Base-by-base conservation (phyloP, 148 eudicot genomes). In the Rhododendron vialii region DNA sequence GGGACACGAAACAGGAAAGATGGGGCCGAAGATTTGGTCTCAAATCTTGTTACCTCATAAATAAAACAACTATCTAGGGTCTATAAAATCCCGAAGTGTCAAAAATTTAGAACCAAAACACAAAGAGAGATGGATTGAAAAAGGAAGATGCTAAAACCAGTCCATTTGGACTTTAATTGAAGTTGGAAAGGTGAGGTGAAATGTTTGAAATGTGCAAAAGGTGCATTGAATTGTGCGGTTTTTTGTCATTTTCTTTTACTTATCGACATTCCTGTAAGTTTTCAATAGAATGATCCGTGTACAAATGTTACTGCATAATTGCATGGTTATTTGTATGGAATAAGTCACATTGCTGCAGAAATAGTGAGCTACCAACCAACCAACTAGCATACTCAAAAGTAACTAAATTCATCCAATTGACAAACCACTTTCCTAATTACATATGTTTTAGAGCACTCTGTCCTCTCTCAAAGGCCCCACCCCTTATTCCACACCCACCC, bases 401-500 rank as follows among this genome's bases (percentile, higher is more conserved):
- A 59, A 59, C 65, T 20, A 5, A 48, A 84, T 8, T 51, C 65
- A 47, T 71, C 61, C 33, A 30, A 83, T 83, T 55, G 43, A 50
- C 85, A 84, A 71, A 84, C 24, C 20, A 73, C 20, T 73, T 48
- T 33, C 47, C 85, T 73, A 78, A 67, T 83, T 28, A 82, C 47
- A 69, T 73, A 17, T 45, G 88, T 48, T 87, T 81, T 77, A 43
- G 36, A 51, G 67, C 80, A 76, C 59, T 67, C 67, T 50, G 63
- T 77, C 78, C 84, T 33, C 74, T 26, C 81, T 65, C 6, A 17
- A 74, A 22, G 36, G 35, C 33, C 81, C 86, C 87, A 79, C 85
- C 65, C 82, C 92, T 55, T 78, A 50, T 59, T 80, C 82, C 80
- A 35, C 85, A 33, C 28, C 78, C 51, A 77, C 85, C 85, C 78